Percentiles rank a stretch among this genome's conserved stretches.
These are phyloP conservation scores for Podospora comata DNA, from an alignment of 495 filamentous ascomycete genomes.

Conservation along the genomic window DNA sequence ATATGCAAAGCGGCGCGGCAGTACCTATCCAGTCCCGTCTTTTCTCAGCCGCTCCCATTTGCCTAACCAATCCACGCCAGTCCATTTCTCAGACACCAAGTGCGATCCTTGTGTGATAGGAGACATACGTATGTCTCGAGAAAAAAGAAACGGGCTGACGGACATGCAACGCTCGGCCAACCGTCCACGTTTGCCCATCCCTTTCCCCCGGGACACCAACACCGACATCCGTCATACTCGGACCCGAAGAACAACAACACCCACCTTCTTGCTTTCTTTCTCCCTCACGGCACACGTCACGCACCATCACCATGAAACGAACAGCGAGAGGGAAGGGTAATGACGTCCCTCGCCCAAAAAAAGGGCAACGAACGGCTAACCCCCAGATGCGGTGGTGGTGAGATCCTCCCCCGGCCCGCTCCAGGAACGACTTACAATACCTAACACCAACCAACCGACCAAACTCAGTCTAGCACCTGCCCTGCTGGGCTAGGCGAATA, in stretches of 20 bases:
- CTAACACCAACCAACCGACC: neutral
- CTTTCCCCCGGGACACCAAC: neutral
- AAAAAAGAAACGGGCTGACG: neutral
- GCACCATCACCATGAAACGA: no score
- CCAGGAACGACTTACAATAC: neutral
- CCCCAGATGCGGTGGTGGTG: conserved; percentile 1
- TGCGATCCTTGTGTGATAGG: neutral
- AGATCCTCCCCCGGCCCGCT: neutral
- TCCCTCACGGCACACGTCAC: no score
- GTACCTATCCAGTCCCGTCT: neutral
- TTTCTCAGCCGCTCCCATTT: neutral
- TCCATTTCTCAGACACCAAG: neutral
- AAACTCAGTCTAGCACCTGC: neutral
- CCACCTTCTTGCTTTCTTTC: no score
- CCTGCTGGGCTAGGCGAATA: neutral
- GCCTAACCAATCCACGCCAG: neutral
- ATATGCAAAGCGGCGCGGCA: neutral
- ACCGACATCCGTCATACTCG: neutral
- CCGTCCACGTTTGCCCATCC: neutral
- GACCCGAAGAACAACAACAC: neutral
- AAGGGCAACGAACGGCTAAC: neutral
- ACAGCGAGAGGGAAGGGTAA: neutral
- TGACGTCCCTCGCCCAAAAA: neutral
- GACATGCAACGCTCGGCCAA: neutral
- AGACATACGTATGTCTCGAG: neutral